A percentile compares a stretch with the other conserved stretches of the same genome.
These are phyloP conservation scores for Fusarium coffeatum DNA, from an alignment of 2,329 filamentous ascomycete species.

Conservation along the genomic window DNA sequence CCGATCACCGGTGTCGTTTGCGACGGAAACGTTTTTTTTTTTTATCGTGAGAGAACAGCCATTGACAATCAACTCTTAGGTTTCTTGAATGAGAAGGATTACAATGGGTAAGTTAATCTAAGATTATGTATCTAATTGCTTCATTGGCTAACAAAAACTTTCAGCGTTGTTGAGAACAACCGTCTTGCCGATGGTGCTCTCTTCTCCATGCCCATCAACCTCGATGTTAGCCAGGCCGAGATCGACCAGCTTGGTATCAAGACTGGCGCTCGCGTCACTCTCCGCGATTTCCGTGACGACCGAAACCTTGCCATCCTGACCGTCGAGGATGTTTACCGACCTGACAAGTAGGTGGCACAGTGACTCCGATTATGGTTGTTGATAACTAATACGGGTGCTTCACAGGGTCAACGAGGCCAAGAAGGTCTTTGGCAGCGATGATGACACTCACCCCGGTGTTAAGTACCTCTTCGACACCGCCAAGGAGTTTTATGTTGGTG, in stretches of 20 bases:
- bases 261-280: slow-evolving; percentile 82
- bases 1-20: slow-evolving; percentile 22
- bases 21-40: slow-evolving; percentile 2
- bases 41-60: slow-evolving; percentile 5
- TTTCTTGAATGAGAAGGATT: slow-evolving; percentile 98
- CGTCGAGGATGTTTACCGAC: slow-evolving; percentile 93
- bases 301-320: slow-evolving; percentile 95
- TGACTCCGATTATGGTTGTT: background rate
- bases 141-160: slow-evolving; percentile 44
- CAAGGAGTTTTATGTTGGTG: slow-evolving; percentile 91
- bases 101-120: slow-evolving; percentile 77
- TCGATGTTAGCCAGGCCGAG: slow-evolving; percentile 81
- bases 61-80: slow-evolving; percentile 62
- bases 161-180: slow-evolving; percentile 86
- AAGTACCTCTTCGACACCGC: slow-evolving; percentile 86
- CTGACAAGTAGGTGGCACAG: slow-evolving; percentile 81
- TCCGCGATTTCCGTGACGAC: slow-evolving; percentile 96
- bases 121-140: background rate
- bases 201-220: slow-evolving; percentile 96
- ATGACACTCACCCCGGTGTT: slow-evolving; percentile 90
- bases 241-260: slow-evolving; percentile 82
- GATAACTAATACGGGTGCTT: slow-evolving; percentile 34
- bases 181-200: slow-evolving; percentile 89
- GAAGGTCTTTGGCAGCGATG: slow-evolving; percentile 92
- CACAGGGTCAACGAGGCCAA: slow-evolving; percentile 85